phyloP scores from a whole-genome alignment of 225 moss, liverwort and hornwort species.

The Pseudisothecium myosuroides region DNA sequence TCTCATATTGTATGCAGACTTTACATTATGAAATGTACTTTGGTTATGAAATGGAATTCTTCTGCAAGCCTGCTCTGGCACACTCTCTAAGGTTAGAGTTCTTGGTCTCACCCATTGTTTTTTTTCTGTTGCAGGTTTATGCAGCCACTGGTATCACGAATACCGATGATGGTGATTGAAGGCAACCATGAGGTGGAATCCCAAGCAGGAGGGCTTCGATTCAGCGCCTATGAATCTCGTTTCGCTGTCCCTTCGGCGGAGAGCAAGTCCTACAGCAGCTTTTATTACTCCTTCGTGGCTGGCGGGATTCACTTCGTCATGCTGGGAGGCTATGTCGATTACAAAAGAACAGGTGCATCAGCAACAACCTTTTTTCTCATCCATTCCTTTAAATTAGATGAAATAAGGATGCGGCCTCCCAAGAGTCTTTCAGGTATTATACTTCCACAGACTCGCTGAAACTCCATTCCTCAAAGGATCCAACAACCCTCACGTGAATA shows the following conservation, averaged over 20 bases:
- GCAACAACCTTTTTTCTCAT: neutral
- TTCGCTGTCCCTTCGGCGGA: slow-evolving; percentile 35
- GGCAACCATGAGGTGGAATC: slow-evolving; percentile 56
- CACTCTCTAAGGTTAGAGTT: neutral
- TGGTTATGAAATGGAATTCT: neutral
- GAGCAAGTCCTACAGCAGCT: slow-evolving; percentile 30
- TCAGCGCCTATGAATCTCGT: slow-evolving; percentile 35
- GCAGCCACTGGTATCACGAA: slow-evolving; percentile 30
- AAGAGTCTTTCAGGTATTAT: neutral
- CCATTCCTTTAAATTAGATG: neutral
- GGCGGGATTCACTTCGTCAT: slow-evolving; percentile 58
- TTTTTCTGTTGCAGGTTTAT: slow-evolving; percentile 19
- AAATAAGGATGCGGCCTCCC: neutral
- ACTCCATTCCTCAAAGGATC: neutral
- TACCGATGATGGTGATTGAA: slow-evolving; percentile 71
- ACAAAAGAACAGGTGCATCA: slow-evolving; percentile 28
- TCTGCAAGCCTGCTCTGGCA: neutral
- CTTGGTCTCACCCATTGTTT: neutral
- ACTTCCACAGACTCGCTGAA: neutral
- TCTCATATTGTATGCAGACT: neutral
- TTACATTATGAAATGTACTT: neutral
- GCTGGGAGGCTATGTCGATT: slow-evolving; percentile 57
- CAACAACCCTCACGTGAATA: neutral
- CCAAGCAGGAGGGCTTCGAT: slow-evolving; percentile 30
- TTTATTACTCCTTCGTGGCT: slow-evolving; percentile 55